These are phyloP conservation scores for Boletus insuetus DNA, from an alignment of 768 basidiomycete species.

Conservation along the genomic window DNA sequence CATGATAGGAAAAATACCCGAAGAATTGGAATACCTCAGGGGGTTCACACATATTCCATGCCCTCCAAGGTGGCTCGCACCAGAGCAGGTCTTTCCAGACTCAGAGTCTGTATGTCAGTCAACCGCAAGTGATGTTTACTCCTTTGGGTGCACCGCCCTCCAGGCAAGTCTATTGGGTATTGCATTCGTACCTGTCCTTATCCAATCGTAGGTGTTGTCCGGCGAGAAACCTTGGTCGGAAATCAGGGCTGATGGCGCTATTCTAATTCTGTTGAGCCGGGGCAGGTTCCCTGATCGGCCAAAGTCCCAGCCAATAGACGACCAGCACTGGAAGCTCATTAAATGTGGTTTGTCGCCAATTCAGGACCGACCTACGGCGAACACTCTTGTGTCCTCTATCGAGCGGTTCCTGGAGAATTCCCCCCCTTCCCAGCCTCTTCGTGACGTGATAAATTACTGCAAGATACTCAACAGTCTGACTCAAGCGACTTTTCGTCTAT, in stretches of 20 bases:
- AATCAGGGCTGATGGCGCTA: too few species aligned
- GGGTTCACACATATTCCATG: neutral
- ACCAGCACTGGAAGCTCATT: neutral
- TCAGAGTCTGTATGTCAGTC: neutral
- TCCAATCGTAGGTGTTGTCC: neutral
- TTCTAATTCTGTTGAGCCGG: too few species aligned
- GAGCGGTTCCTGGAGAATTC: neutral
- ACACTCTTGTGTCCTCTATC: neutral
- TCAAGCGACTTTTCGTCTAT: too few species aligned
- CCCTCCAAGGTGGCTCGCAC: neutral
- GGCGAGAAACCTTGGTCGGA: neutral
- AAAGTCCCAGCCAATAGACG: neutral
- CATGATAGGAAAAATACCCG: neutral
- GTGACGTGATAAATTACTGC: neutral
- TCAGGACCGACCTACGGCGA: neutral
- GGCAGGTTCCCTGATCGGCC: too few species aligned
- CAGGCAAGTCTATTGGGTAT: neutral
- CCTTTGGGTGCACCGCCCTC: neutral
- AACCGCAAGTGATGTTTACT: neutral
- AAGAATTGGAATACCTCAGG: neutral
- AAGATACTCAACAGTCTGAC: too few species aligned
- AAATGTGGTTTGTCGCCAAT: neutral
- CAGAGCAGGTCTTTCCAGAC: neutral
- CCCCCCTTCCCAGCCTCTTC: neutral
- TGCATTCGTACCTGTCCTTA: neutral